Conservation (phyloP, 768 basidiomycete species). For the Trametes cinnabarina region DNA sequence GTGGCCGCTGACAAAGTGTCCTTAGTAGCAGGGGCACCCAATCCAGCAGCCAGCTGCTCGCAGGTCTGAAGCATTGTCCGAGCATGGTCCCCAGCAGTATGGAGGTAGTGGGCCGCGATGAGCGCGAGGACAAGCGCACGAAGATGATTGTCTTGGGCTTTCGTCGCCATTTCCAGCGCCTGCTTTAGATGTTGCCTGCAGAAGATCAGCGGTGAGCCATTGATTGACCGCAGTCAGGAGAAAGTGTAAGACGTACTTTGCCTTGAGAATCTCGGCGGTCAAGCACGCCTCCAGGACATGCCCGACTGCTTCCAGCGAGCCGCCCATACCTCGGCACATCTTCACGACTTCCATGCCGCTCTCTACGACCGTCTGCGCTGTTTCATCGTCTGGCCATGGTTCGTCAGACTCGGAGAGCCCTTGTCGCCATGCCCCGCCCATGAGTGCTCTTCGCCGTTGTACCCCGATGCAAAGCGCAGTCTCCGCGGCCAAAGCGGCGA, state of each 20-base stretch:
- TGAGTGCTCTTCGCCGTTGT: slow-evolving; percentile 19
- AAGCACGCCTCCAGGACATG: slow-evolving; percentile 50
- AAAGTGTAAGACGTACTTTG: slow-evolving; percentile 50
- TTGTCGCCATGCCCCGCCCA: slow-evolving; percentile 18
- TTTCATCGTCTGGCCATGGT: slow-evolving; percentile 26
- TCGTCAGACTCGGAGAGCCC: slow-evolving; percentile 18
- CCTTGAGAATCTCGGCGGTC: slow-evolving; percentile 52
- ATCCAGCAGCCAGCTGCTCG: slow-evolving; percentile 68
- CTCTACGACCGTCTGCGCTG: slow-evolving; percentile 27
- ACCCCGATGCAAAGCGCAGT: slow-evolving; percentile 51
- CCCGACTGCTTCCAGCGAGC: slow-evolving; percentile 53
- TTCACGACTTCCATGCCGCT: slow-evolving; percentile 38
- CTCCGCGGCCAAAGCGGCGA: slow-evolving; percentile 52
- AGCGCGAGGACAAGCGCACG: slow-evolving; percentile 69
- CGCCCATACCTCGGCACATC: slow-evolving; percentile 49
- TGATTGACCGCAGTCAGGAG: background rate
- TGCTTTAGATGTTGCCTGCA: slow-evolving; percentile 55
- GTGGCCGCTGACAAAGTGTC: slow-evolving; percentile 22
- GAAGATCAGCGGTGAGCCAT: background rate
- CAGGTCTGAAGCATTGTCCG: slow-evolving; percentile 62
- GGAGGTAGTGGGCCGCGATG: slow-evolving; percentile 66
- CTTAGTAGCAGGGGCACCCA: slow-evolving; percentile 48
- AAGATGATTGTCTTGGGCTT: slow-evolving; percentile 67
- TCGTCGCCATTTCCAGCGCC: slow-evolving; percentile 56
- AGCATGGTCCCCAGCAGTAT: slow-evolving; percentile 70